These are phyloP conservation scores for Neofusicoccum parvum DNA, from an alignment of 2,329 filamentous ascomycete genomes.

Conservation along the genomic window DNA sequence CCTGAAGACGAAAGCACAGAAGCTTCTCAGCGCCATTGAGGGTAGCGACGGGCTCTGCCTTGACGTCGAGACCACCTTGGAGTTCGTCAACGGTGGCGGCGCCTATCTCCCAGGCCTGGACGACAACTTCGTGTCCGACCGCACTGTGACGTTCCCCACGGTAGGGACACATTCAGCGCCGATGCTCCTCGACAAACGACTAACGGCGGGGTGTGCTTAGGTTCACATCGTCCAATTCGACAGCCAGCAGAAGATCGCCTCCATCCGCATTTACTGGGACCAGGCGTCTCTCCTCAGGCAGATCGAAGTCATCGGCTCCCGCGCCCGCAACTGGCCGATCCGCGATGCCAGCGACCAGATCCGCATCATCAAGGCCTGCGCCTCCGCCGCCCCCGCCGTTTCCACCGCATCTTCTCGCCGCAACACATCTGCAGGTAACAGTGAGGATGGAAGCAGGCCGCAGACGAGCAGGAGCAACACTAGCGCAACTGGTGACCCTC, in stretches of 20 bases:
- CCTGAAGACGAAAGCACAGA: slow-evolving; percentile 81
- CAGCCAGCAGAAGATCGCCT: slow-evolving; percentile 72
- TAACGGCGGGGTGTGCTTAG: slow-evolving; percentile 25
- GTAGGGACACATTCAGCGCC: slow-evolving; percentile 55
- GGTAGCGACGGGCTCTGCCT: slow-evolving; percentile 68
- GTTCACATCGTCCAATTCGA: slow-evolving; percentile 85
- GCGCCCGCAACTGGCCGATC: slow-evolving; percentile 93
- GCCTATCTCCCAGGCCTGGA: slow-evolving; percentile 86
- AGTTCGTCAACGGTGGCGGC: slow-evolving; percentile 80
- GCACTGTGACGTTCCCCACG: slow-evolving; percentile 75
- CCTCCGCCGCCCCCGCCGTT: slow-evolving; percentile 42
- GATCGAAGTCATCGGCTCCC: slow-evolving; percentile 88
- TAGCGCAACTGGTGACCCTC: slow-evolving; percentile 46
- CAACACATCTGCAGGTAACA: slow-evolving; percentile 34
- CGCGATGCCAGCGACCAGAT: slow-evolving; percentile 82
- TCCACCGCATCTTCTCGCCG: slow-evolving; percentile 41
- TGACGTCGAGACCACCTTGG: slow-evolving; percentile 80
- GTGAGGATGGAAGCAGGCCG: slow-evolving; percentile 42
- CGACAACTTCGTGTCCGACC: slow-evolving; percentile 90
- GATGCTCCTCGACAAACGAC: not conserved
- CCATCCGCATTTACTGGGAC: slow-evolving; percentile 93
- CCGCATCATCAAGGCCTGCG: slow-evolving; percentile 67
- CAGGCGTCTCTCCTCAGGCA: slow-evolving; percentile 91
- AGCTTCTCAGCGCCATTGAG: slow-evolving; percentile 73
- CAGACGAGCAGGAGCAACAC: slow-evolving; percentile 38